Evolutionary conservation across 2,329 filamentous ascomycete genomes (phyloP), one percentile per base, ranked within the genome.

Genomic region (Nothophoma quercina): DNA sequence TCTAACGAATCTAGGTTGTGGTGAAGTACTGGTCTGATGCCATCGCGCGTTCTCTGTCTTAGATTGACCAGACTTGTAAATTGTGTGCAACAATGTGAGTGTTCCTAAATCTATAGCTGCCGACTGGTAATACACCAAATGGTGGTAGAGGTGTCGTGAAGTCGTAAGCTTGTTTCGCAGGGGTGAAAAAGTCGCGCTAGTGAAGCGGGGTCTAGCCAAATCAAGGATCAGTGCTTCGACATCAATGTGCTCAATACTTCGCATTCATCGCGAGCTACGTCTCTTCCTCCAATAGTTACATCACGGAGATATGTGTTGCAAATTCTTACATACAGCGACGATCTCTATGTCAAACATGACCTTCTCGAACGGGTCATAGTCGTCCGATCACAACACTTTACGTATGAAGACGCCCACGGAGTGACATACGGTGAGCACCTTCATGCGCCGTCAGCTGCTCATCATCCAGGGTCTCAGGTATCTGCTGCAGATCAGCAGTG

Each of bases 231-330:
- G 32, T n/a, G 13, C 9, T 21, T 18, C 39, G 12, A 22, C 54
- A 59, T 50, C 53, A 63, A 61, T 56, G 56, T 63, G 58, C 60
- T 63, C 60, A 63, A 55, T 55, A 41, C 40, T 22, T 41, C 54
- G 46, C 50, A 54, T 42, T n/a, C 18, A 29, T 15, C 16, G 16
- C 22, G 29, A 22, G 30, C 29, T 15, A 36, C 16, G 36, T 36
- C 30, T n/a, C 7, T 32, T 22, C 25, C 30, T 36, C 32, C 46
- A 42, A 42, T 42, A 29, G 23, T 2, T 22, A 15, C 13, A 25
- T 28, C n/a, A 7, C 38, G 38, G 46, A 30, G 15, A 30, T 30
- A 36, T 22, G 9, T 10, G 6, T 8, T 18, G 18, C 23, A 21
- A 18, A 22, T 8, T 6, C 33, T 32, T 13, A 5, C 13, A 35